Evolutionary conservation across 805 yeast genomes (phyloP).

Genomic region (Candida golubevii): DNA sequence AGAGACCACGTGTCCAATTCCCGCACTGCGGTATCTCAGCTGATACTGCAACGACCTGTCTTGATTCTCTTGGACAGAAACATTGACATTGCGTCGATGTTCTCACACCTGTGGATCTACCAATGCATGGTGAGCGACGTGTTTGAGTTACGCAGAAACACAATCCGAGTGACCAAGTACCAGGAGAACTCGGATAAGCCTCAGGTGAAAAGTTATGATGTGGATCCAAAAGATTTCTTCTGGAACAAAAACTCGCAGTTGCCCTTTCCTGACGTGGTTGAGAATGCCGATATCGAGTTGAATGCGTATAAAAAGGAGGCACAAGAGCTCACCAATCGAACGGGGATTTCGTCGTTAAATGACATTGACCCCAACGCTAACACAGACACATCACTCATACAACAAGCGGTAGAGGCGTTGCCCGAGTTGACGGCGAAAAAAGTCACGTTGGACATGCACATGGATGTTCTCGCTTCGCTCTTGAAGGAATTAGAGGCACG

Average conservation of each 20-base stretch:
- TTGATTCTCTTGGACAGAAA: slow-evolving; percentile 82
- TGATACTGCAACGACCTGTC: slow-evolving; percentile 59
- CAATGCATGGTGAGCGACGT: slow-evolving; percentile 95
- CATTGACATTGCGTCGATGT: slow-evolving; percentile 88
- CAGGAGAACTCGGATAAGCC: slow-evolving; percentile 25
- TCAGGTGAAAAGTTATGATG: slow-evolving; percentile 62
- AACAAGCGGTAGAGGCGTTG: slow-evolving; percentile 83
- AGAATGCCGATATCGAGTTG: slow-evolving; percentile 83
- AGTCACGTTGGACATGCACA: slow-evolving; percentile 88
- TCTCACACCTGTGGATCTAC: slow-evolving; percentile 96
- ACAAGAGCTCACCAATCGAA: slow-evolving; percentile 71
- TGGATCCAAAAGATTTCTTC: slow-evolving; percentile 91
- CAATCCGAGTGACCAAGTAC: slow-evolving; percentile 56
- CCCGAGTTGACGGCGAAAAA: slow-evolving; percentile 92
- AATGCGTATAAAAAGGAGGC: slow-evolving; percentile 83
- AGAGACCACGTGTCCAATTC: slow-evolving; percentile 82
- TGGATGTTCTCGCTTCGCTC: slow-evolving; percentile 86
- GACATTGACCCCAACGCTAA: slow-evolving; percentile 63
- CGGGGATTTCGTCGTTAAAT: slow-evolving; percentile 66
- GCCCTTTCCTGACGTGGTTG: slow-evolving; percentile 99
- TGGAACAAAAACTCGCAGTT: slow-evolving; percentile 80
- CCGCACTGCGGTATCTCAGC: slow-evolving; percentile 24
- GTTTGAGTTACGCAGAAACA: slow-evolving; percentile 74
- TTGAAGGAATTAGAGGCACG: slow-evolving; percentile 82
- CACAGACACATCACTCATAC: slow-evolving; percentile 62